Percentiles rank a stretch among this genome's conserved stretches.
phyloP scores from a whole-genome alignment of 495 filamentous ascomycete genomes.

The Tuber microsphaerosporum region DNA sequence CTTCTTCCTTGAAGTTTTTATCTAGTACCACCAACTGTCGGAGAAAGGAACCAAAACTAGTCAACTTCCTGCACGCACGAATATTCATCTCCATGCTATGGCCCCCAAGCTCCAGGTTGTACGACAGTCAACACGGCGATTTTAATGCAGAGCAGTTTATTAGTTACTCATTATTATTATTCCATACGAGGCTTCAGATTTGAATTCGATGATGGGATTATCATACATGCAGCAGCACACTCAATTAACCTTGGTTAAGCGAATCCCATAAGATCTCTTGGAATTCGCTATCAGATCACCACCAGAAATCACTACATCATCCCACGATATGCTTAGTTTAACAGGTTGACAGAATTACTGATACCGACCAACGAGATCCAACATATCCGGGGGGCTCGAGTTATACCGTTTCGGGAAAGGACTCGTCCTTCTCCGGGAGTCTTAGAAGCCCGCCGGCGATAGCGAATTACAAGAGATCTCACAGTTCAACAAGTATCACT shows the following conservation, averaged over 20 bases:
- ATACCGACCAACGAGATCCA: too few relatives aligned
- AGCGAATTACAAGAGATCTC: too few relatives aligned
- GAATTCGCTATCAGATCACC: too few relatives aligned
- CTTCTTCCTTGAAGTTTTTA: background rate
- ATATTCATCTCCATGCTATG: background rate
- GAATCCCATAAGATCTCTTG: too few relatives aligned
- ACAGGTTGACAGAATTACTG: too few relatives aligned
- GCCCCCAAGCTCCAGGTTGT: background rate
- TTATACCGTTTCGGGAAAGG: too few relatives aligned
- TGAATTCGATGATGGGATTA: background rate
- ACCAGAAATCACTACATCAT: too few relatives aligned
- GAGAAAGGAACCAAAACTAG: background rate
- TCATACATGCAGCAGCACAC: background rate
- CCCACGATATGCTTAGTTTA: too few relatives aligned
- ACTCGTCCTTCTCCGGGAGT: too few relatives aligned
- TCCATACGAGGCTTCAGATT: background rate
- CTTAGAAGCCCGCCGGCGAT: too few relatives aligned
- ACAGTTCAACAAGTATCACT: background rate
- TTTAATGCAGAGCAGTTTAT: background rate
- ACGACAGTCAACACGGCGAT: background rate
- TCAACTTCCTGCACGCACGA: background rate
- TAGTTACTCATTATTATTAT: background rate
- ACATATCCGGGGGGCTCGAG: too few relatives aligned
- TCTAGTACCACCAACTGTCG: background rate
- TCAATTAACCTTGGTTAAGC: background rate